Evolutionary conservation across 75 land plant genomes (phyloP).

Genomic region (Picea glauca): DNA sequence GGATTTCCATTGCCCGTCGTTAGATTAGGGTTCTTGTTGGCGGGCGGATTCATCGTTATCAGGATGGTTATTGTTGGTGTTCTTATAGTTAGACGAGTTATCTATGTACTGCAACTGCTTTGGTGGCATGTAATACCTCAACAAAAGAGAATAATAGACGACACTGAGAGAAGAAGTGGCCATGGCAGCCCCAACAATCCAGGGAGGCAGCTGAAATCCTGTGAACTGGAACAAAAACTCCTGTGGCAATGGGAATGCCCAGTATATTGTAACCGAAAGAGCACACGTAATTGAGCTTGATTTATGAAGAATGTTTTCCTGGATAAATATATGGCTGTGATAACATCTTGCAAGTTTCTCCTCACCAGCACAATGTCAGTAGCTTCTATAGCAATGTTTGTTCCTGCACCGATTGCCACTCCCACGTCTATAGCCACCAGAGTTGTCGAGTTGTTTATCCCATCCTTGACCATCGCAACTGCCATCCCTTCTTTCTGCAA

Average conservation of each 20-base stretch:
- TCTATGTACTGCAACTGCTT: background rate
- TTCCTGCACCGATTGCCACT: slow-evolving; percentile 52
- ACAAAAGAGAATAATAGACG: slow-evolving; percentile 32
- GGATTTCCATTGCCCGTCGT: background rate
- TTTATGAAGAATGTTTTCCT: slow-evolving; percentile 32
- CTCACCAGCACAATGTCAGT: slow-evolving; percentile 45
- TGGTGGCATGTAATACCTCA: slow-evolving; percentile 30
- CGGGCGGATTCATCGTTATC: background rate
- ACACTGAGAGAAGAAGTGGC: slow-evolving; percentile 42
- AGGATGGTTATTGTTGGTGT: no score
- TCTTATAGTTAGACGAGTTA: no score
- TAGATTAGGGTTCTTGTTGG: background rate
- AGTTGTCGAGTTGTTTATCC: slow-evolving; percentile 45
- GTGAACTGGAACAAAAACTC: slow-evolving; percentile 32
- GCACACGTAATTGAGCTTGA: slow-evolving; percentile 30
- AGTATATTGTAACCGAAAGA: slow-evolving; percentile 47
- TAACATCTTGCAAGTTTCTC: slow-evolving; percentile 43
- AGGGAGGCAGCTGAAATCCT: slow-evolving; percentile 31
- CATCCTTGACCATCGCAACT: slow-evolving; percentile 45
- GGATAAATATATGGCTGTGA: slow-evolving; percentile 40
- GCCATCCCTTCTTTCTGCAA: slow-evolving; percentile 79
- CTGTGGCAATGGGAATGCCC: slow-evolving; percentile 43
- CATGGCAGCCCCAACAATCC: slow-evolving; percentile 45
- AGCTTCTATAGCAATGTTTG: slow-evolving; percentile 48
- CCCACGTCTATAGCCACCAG: slow-evolving; percentile 50